Evolutionary conservation across 768 basidiomycete genomes (phyloP).

Genomic region (Cantharellus anzutake): DNA sequence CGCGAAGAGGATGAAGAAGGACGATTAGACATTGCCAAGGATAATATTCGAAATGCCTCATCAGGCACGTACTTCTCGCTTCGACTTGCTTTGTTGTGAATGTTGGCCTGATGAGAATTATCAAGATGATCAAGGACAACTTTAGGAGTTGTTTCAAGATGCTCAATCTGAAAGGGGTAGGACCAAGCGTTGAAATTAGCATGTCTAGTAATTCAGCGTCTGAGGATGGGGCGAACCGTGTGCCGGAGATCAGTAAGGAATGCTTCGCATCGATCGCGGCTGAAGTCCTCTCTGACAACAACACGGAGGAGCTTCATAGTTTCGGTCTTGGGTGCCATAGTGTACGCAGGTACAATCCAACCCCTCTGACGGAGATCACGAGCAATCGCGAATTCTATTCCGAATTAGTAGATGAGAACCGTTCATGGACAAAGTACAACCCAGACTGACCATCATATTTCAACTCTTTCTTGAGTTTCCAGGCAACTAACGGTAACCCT

Average conservation of each 20-base stretch:
- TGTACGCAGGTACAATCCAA: conserved; percentile 10
- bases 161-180: conserved; percentile 6
- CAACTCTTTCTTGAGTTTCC: conserved; percentile 11
- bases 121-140: conserved; percentile 13
- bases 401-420: neutral
- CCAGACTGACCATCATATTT: conserved; percentile 11
- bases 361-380: conserved; percentile 11
- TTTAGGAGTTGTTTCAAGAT: conserved; percentile 13
- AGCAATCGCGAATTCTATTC: conserved; percentile 17
- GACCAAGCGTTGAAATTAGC: neutral
- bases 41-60: neutral
- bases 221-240: neutral
- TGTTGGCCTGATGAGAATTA: neutral
- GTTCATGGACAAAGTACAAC: neutral
- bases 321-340: conserved; percentile 9
- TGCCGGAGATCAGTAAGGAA: conserved; percentile 15
- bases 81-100: neutral
- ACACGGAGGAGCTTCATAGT: conserved; percentile 16
- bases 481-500: conserved; percentile 18
- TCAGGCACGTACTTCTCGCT: neutral
- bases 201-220: neutral
- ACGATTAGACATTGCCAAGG: conserved; percentile 4
- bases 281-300: conserved; percentile 17
- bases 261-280: conserved; percentile 13
- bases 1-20: conserved; percentile 2